Base-by-base conservation (phyloP, 139 green algal species). In the Mychonastes homosphaera region DNA sequence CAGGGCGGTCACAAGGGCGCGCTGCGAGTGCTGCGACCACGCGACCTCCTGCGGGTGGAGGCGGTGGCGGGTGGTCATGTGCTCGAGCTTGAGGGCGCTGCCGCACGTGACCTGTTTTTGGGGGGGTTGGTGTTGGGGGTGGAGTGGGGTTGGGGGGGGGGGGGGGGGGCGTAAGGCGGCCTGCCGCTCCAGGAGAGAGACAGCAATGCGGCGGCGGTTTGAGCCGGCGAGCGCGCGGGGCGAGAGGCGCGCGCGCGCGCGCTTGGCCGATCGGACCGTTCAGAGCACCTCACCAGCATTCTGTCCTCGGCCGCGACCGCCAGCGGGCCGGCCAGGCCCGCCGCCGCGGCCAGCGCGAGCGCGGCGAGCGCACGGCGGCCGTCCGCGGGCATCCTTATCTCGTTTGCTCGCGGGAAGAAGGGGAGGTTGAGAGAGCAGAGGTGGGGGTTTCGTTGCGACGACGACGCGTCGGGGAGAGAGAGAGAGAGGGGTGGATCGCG, bases 1-100 rank as follows among this genome's bases (percentile, higher is more conserved):
- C 41, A 71, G 86, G 9, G 65, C 79, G 1, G 90, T 97, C 4
- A 97, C 90, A 1, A 78, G 89, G 58, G 97, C 90, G 66, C 97
- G 90, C 12, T 84, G 83, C 53, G 73, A 88, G 26, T 88, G 86
- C 12, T 69, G 76, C 41, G 81, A 85, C 58, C 97, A 97, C 0
- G 63, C 55, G 16, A 95, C 80, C 36, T 94, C 79, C 36, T 96
- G 89, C 4, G 79, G 91, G 67, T 97, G 85, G 44, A 97, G 64
- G 24, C 77, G 40, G 9, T 71, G 64, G 16, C 71, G 70, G 0
- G 78, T 89, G 2, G 8, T 27, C 0, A 56, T 52, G 38, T 94
- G 80, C 44, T 79, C 38, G n/a, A 96, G 74, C 70, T 96, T 96
- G 49, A 95, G 67, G 0, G 84, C 69, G 62, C 77, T 90, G n/a